Evolutionary conservation across 805 yeast genomes (phyloP), one percentile per base, ranked within the genome.

Genomic region (Danielia oregonensis): DNA sequence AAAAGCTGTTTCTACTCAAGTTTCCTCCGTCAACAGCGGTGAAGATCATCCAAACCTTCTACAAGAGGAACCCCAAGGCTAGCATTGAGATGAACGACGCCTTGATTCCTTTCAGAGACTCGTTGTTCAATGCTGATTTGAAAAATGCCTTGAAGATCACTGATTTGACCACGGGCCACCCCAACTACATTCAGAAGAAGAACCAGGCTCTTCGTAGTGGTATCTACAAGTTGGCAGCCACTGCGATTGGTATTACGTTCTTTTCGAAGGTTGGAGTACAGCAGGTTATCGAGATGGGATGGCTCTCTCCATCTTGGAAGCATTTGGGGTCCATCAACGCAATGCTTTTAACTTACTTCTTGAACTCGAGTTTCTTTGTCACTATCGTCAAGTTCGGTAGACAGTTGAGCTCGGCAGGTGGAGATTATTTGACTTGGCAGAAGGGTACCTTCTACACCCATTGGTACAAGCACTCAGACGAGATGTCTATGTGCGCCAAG

Each of bases 381-480:
- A 55, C 72, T 4, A 46, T 64, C 6, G 72, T 67, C n/a, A 44
- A 52, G 29, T 57, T 67, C 36, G 73, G 73, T 12, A 45, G 72
- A 26, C 62, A 59, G 37, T 48, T 62, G 30, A 49, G 57, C 47
- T 68, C 68, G 22, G 67, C 68, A 1, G 72, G 78, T 14, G 82
- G 82, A 9, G 72, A 69, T 35, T 66, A 62, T 43, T 61, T 81
- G 39, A 68, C 75, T 30, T 85, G 86, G 80, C 72, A 69, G 30
- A 70, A 70, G 41, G 86, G 86, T 4, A 77, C 84, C 0, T 70
- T 79, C 36, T 78, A 82, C 35, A 65, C 72, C 18, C 70, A 76
- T 43, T 79, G 87, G 79, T 79, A 66, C 51, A 59, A 65, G 37
- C 84, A 79, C 54, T 73, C 80, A 14, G 85, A 80, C 46, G 86